Conservation (phyloP, 768 basidiomycete genomes). For the Amanita inopinata region DNA sequence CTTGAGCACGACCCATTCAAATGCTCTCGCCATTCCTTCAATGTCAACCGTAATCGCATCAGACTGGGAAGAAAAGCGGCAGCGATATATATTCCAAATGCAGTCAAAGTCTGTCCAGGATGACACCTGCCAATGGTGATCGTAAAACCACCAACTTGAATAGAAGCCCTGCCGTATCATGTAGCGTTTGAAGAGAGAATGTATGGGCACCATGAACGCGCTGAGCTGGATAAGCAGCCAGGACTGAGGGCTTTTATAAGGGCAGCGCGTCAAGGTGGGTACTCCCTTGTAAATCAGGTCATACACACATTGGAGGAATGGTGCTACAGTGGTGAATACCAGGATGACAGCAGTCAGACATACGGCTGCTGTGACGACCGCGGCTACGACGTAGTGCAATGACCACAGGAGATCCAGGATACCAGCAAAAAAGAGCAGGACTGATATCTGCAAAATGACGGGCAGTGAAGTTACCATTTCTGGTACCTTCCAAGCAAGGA, state of each 20-base stretch:
- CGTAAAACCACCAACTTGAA: background rate
- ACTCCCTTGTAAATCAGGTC: background rate
- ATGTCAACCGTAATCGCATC: background rate
- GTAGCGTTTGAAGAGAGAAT: background rate
- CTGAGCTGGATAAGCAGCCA: slow-evolving; percentile 15
- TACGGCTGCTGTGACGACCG: slow-evolving; percentile 12
- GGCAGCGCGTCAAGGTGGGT: slow-evolving; percentile 13
- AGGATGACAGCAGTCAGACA: slow-evolving; percentile 14
- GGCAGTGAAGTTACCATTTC: slow-evolving; percentile 17
- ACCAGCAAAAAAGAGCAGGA: slow-evolving; percentile 20
- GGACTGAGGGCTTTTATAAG: slow-evolving; percentile 20
- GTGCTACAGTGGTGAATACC: slow-evolving; percentile 16
- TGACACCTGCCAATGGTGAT: background rate
- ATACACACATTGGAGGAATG: slow-evolving; percentile 14
- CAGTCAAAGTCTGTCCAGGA: background rate
- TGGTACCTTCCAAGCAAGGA: slow-evolving; percentile 18
- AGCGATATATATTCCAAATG: background rate
- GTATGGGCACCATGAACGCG: too few species aligned
- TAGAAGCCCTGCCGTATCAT: too few species aligned
- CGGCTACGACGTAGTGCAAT: slow-evolving; percentile 13
- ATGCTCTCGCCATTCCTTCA: background rate
- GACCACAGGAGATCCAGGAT: slow-evolving; percentile 19
- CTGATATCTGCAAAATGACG: slow-evolving; percentile 17
- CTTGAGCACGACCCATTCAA: background rate
- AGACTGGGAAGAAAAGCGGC: background rate